Conservation (phyloP, 2,329 filamentous ascomycete species). For the Penicillium polonicum region DNA sequence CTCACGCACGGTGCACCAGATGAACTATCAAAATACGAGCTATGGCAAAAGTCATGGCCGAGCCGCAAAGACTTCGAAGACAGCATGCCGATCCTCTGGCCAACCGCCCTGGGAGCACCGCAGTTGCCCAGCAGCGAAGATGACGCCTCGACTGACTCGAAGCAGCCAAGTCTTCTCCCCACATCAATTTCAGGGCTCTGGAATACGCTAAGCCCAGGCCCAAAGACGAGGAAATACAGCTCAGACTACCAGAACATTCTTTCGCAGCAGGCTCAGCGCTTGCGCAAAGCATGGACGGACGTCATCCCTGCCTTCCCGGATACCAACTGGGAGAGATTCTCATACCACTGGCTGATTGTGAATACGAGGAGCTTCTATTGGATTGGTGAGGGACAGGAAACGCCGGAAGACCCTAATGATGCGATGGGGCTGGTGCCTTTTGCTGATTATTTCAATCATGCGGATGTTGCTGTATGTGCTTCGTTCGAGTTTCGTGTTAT, state of each 20-base stretch:
- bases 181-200: slow-evolving; percentile 41
- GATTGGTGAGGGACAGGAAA: slow-evolving; percentile 43
- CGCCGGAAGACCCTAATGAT: slow-evolving; percentile 43
- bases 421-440: slow-evolving; percentile 49
- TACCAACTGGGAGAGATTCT: slow-evolving; percentile 45
- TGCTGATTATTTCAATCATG: slow-evolving; percentile 50
- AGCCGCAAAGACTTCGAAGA: slow-evolving; percentile 57
- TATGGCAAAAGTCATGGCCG: slow-evolving; percentile 70
- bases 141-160: not conserved
- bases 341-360: slow-evolving; percentile 60
- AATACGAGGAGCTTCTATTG: slow-evolving; percentile 63
- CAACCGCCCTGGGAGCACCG: slow-evolving; percentile 40
- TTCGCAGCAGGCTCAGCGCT: slow-evolving; percentile 54
- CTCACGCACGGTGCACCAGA: slow-evolving; percentile 56
- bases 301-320: slow-evolving; percentile 47
- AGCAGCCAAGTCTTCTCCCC: slow-evolving; percentile 28
- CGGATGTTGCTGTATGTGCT: slow-evolving; percentile 40
- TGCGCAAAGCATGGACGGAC: slow-evolving; percentile 51
- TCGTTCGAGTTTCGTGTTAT: not conserved
- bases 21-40: slow-evolving; percentile 46
- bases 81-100: slow-evolving; percentile 59
- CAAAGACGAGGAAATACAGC: slow-evolving; percentile 30
- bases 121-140: slow-evolving; percentile 32
- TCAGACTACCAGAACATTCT: slow-evolving; percentile 38
- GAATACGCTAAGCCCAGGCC: slow-evolving; percentile 28